These are phyloP conservation scores for Thoreauomyces humboldtii DNA, from an alignment of 192 early-diverging fungal genomes.

Conservation along the genomic window DNA sequence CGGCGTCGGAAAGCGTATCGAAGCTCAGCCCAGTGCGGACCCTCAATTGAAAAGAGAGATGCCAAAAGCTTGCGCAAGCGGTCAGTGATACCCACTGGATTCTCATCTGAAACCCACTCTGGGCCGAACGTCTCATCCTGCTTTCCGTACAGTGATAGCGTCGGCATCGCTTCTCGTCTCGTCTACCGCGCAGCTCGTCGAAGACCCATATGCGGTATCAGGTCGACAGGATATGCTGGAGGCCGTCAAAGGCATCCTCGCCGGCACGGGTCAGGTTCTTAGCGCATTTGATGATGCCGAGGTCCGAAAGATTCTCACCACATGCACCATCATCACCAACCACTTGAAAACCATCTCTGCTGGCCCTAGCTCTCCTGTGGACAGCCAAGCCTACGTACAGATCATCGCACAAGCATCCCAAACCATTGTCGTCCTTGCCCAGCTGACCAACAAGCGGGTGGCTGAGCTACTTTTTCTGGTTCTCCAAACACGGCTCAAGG, in stretches of 20 bases:
- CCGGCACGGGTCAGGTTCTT: slow-evolving; percentile 44
- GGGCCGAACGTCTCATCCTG: neutral
- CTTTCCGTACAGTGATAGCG: slow-evolving; percentile 33
- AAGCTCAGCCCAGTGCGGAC: slow-evolving; percentile 37
- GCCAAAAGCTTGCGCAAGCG: slow-evolving; percentile 39
- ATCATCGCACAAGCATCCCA: slow-evolving; percentile 33
- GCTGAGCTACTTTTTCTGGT: slow-evolving; percentile 33
- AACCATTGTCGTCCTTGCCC: slow-evolving; percentile 32
- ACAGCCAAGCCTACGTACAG: slow-evolving; percentile 8
- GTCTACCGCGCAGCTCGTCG: slow-evolving; percentile 28
- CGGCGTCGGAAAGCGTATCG: slow-evolving; percentile 34
- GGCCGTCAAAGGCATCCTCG: slow-evolving; percentile 52
- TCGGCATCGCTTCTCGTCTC: slow-evolving; percentile 40
- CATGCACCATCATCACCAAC: slow-evolving; percentile 10
- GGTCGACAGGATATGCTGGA: slow-evolving; percentile 45
- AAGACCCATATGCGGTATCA: slow-evolving; percentile 37
- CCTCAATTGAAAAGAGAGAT: slow-evolving; percentile 36
- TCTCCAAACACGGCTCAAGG: slow-evolving; percentile 35
- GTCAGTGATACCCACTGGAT: too few species aligned
- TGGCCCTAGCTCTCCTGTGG: neutral
- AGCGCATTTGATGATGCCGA: slow-evolving; percentile 48
- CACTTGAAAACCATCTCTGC: slow-evolving; percentile 17
- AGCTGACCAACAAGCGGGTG: slow-evolving; percentile 37
- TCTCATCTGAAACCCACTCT: too few species aligned
- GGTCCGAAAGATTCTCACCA: slow-evolving; percentile 42